Percentiles rank a stretch among this genome's conserved stretches.
Evolutionary conservation across 495 filamentous ascomycete genomes (phyloP).

Genomic region (Daldinia childiae): DNA sequence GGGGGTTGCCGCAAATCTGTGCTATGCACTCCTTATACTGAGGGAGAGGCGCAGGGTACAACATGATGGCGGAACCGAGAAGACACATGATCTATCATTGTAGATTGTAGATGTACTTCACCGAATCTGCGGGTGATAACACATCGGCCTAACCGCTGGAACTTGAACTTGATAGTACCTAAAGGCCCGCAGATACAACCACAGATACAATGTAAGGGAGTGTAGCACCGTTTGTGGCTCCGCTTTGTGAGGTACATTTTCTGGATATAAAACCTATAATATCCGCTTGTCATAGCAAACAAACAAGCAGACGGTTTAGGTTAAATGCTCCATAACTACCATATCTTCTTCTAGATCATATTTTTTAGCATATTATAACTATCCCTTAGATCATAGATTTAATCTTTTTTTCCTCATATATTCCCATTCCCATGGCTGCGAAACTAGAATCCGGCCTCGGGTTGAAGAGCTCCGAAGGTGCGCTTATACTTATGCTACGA

Average conservation of each 20-base stretch:
- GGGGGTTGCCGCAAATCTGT: constrained; percentile 7
- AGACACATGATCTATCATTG: constrained; percentile 1
- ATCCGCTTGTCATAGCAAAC: neutral
- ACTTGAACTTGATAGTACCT: neutral
- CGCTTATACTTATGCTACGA: neutral
- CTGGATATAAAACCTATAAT: constrained; percentile 6
- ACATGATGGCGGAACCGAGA: neutral
- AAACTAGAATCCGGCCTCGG: neutral
- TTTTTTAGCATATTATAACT: neutral
- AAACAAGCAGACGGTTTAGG: neutral
- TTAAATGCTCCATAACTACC: neutral
- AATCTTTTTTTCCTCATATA: neutral
- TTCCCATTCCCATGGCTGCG: neutral
- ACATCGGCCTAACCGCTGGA: neutral
- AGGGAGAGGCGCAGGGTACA: constrained; percentile 16
- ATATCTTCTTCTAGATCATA: constrained; percentile 1
- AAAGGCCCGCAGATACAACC: neutral
- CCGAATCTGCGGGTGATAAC: constrained; percentile 3
- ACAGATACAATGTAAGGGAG: neutral
- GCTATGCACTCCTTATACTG: constrained; percentile 5
- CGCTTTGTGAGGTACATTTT: neutral
- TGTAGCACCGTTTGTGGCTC: neutral
- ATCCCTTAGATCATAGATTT: neutral
- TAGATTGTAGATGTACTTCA: constrained; percentile 4
- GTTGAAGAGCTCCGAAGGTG: neutral